Base-by-base conservation (phyloP, 352 stramenopile genomes). In the Phytophthora crassamura region DNA sequence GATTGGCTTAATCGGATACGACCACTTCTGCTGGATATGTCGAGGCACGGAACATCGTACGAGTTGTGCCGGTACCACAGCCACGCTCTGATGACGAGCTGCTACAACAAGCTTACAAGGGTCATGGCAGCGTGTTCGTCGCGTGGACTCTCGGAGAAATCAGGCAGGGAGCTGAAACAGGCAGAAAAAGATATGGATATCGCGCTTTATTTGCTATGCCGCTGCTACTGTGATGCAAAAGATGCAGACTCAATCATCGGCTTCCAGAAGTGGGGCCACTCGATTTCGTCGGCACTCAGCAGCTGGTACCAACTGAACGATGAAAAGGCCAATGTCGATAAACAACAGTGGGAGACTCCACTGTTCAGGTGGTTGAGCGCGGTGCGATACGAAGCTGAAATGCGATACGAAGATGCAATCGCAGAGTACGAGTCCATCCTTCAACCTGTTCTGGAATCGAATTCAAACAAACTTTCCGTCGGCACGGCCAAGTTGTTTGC, bases 1-100 rank as follows among this genome's bases (percentile, higher is more conserved):
- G 84, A 90, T 39, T 92, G 84, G 84, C 69, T 92, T 32, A 76
- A 73, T 32, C 73, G 82, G 15, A 90, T 90, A 33, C 80, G 81
- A 11, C 78, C 82, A 25, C 72, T 75, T 16, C 69, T 91, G 2
- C 43, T 81, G 20, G 73, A 79, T 9, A 75, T 91, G 39, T 77
- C 80, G 14, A 68, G 53, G 9, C 39, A 53, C 34, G 55, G 60
- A 2, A 50, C 50, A 2, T 75, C 56, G 2, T 68, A 69, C 22
- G 72, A 79, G 28, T 59, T 88, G 15, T 66, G 47, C 11, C 64
- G 78, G 4, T 73, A 90, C 39, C 77, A 91, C 43, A 72, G 61
- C 10, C 62, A 86, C 36, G 59, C 75, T n/a, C 66, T 82, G 18
- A 65, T 89, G 28, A 67, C 30, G 9, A 59, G 36, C 10, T 72